These are phyloP conservation scores for Polygonum aviculare DNA, from an alignment of 148 eudicot species.

Conservation along the genomic window DNA sequence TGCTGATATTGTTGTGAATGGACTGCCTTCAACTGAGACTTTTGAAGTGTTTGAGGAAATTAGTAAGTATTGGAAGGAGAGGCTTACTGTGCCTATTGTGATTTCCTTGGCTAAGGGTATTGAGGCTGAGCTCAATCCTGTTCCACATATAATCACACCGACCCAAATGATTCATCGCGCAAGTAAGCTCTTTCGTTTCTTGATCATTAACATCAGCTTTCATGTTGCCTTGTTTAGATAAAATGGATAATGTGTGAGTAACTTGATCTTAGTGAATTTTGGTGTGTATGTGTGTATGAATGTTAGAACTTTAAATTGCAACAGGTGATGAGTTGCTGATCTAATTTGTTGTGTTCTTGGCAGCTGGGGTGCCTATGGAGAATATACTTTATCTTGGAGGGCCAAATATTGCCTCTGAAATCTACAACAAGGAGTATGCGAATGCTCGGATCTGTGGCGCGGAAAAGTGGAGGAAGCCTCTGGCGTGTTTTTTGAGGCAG, in stretches of 20 bases:
- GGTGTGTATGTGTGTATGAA: not conserved
- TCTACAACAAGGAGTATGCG: conserved; percentile 87
- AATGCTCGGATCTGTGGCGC: conserved; percentile 90
- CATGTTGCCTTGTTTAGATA: not conserved
- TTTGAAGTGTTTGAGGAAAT: conserved; percentile 67
- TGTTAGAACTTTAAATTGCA: not conserved
- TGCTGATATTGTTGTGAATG: conserved; percentile 57
- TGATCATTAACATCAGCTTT: not conserved
- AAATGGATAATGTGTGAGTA: too few species aligned
- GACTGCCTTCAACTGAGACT: conserved; percentile 70
- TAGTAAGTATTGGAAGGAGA: conserved; percentile 85
- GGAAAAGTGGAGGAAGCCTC: conserved; percentile 80
- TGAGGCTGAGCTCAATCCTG: conserved; percentile 74
- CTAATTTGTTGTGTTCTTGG: not conserved
- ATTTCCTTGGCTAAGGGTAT: conserved; percentile 89
- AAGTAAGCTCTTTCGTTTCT: conserved; percentile 47
- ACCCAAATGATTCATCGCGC: conserved; percentile 90
- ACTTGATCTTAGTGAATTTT: not conserved
- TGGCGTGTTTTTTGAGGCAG: conserved; percentile 74
- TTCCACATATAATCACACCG: conserved; percentile 84
- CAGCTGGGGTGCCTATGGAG: conserved; percentile 82
- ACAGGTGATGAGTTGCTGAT: not conserved
- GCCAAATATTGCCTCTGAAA: conserved; percentile 89
- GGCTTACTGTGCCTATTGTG: conserved; percentile 54
- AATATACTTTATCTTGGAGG: conserved; percentile 88